Conservation (phyloP, 176 grass and related monocot genomes). For the Microstegium vimineum region DNA sequence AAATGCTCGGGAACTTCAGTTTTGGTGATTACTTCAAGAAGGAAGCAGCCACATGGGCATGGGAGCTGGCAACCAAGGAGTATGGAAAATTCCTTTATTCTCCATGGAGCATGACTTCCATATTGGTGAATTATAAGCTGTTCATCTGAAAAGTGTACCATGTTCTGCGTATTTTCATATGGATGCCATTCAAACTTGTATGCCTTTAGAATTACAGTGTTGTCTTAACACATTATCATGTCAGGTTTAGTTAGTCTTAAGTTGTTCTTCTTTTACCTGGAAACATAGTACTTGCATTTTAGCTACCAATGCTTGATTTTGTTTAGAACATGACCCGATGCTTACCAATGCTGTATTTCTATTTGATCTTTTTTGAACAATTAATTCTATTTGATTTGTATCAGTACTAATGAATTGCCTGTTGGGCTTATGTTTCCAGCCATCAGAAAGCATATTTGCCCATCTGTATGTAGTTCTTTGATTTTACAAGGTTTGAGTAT, state of each 20-base stretch:
- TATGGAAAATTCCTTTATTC: slow-evolving; percentile 69
- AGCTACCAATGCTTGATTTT: neutral
- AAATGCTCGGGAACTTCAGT: slow-evolving; percentile 99
- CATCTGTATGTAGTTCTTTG: neutral
- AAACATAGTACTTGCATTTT: slow-evolving; percentile 2
- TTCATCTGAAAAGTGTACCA: slow-evolving; percentile 26
- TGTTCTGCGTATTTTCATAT: neutral
- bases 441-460: neutral
- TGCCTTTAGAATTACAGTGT: neutral
- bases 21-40: slow-evolving; percentile 99
- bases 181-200: neutral
- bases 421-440: neutral
- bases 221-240: neutral
- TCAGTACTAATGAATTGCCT: slow-evolving; percentile 2
- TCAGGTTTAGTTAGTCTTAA: neutral
- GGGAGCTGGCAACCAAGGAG: slow-evolving; percentile 96
- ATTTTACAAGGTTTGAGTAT: slow-evolving; percentile 5
- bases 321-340: neutral
- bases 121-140: slow-evolving; percentile 71
- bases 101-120: slow-evolving; percentile 31
- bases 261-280: neutral
- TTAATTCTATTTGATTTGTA: slow-evolving; percentile 20
- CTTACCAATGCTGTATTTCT: neutral
- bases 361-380: too few species aligned
- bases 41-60: slow-evolving; percentile 86